phyloP scores from a whole-genome alignment of 208 protist genomes.

The Crithidia fasciculata region DNA sequence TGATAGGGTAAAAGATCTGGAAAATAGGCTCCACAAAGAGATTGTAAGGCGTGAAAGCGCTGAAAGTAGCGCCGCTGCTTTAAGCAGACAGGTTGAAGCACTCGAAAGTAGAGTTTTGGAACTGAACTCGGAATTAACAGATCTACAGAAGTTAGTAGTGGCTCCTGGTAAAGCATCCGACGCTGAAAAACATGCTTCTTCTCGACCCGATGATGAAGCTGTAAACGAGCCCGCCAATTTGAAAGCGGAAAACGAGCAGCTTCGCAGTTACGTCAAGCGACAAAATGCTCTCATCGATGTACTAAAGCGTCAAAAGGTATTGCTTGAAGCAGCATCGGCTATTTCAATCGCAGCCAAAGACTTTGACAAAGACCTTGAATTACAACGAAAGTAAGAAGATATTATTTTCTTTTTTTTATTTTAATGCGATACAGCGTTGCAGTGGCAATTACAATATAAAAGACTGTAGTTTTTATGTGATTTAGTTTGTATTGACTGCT shows the following conservation, averaged over 20 bases:
- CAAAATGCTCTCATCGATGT: slow-evolving; percentile 94
- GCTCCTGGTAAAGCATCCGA: neutral
- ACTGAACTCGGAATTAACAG: neutral
- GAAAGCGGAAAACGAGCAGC: slow-evolving; percentile 66
- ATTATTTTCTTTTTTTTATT: slow-evolving; percentile 7
- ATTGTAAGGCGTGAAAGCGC: neutral
- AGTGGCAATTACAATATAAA: neutral
- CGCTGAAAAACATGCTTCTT: neutral
- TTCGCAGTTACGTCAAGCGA: slow-evolving; percentile 86
- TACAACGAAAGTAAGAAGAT: slow-evolving; percentile 10
- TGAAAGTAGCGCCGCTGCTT: neutral
- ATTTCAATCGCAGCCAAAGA: slow-evolving; percentile 89
- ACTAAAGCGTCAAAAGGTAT: slow-evolving; percentile 93
- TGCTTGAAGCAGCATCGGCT: slow-evolving; percentile 85
- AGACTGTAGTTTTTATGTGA: neutral
- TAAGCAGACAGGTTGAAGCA: neutral
- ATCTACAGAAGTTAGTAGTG: neutral
- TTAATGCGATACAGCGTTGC: neutral
- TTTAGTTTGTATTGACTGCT: neutral
- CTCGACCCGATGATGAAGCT: neutral
- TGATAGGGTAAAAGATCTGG: neutral
- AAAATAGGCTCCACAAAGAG: neutral
- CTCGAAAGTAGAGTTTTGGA: neutral
- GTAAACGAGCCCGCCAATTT: neutral
- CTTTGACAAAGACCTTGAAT: slow-evolving; percentile 20